A percentile compares a stretch with the other conserved stretches of the same genome.
Conservation (phyloP, 2,329 filamentous ascomycete genomes). For the Aphanoascus verrucosus region DNA sequence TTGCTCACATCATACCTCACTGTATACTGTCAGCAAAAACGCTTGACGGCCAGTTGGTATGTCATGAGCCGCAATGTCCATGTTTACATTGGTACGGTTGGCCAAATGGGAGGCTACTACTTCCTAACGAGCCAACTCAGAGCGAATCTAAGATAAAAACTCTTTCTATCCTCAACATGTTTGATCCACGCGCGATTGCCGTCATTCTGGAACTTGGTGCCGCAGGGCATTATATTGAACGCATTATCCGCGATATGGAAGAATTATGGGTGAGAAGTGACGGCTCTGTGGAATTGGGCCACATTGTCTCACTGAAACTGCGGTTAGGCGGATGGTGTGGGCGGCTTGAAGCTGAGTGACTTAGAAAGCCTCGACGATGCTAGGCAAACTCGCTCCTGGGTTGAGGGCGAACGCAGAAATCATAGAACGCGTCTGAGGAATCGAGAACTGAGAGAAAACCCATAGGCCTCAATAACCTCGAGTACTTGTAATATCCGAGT, state of each 20-base stretch:
- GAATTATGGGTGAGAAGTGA: constrained; percentile 20
- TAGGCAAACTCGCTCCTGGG: too few relatives aligned
- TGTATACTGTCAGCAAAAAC: constrained; percentile 12
- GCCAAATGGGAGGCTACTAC: too few relatives aligned
- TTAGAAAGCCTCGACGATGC: too few relatives aligned
- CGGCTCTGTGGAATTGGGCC: constrained; percentile 17
- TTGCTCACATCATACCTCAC: constrained; percentile 20
- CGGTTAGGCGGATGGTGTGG: constrained; percentile 18
- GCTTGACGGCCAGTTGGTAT: background rate
- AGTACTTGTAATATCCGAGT: too few relatives aligned
- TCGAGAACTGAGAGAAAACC: too few relatives aligned
- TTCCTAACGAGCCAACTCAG: too few relatives aligned
- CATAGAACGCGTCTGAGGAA: too few relatives aligned
- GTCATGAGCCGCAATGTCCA: too few relatives aligned
- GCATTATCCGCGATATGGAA: constrained; percentile 20
- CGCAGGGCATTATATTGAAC: constrained; percentile 18
- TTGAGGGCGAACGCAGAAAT: too few relatives aligned
- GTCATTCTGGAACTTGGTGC: constrained; percentile 24
- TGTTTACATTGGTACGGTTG: too few relatives aligned
- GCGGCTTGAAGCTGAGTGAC: too few relatives aligned
- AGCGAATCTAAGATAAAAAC: constrained; percentile 25
- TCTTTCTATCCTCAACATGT: constrained; percentile 35
- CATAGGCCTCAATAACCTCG: too few relatives aligned
- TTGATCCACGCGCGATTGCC: constrained; percentile 28
- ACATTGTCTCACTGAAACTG: constrained; percentile 14